Base-by-base conservation (phyloP, 2,329 filamentous ascomycete species). In the Zalaria sp. region DNA sequence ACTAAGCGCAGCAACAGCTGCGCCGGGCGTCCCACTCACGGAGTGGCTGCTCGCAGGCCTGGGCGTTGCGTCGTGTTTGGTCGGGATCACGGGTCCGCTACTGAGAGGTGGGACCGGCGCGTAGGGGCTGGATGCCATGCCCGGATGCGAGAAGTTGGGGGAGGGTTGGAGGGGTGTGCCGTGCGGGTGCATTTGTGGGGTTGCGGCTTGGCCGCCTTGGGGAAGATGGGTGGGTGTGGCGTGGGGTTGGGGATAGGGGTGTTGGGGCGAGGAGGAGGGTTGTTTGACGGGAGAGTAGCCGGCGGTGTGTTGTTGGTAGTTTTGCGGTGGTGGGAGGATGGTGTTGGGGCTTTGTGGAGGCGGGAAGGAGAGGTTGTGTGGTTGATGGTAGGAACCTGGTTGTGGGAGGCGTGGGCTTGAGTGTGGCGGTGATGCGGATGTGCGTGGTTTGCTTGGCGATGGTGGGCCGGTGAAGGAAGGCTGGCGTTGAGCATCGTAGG, bases 241-340 rank as follows among this genome's bases (percentile, higher is more conserved):
- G 37, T 27, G 18, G 40, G 18, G 28, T 38, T n/a, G 43, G 29
- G 10, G 43, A 25, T 26, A 25, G 25, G 5, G 28, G 27, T 34
- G 46, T 5, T 46, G 37, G 2, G 48, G 48, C 3, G 56, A 57
- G 10, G 56, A 57, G 4, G 51, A 53, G 25, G 37, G 37, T 35
- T 44, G 46, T 35, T 59, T 59, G 1, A 52, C 45, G 1, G 57
- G 57, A 3, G 57, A 59, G 29, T 48, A 48, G 9, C 45, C 48
- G 11, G 48, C 41, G 8, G 46, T 28, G 43, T 43, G 10, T 39
- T 46, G 35, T 44, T 47, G 38, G 38, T 43, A 31, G 34, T 37
- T 39, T 25, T 45, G 27, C 4, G 55, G 53, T 3, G 57, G 54
- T 27, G 55, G 55, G 27, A 56, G 52, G 31, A 48, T 50, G 6